These are phyloP conservation scores for Ambrosia hybrid DNA, from an alignment of 140 eudicot genomes.

Conservation along the genomic window DNA sequence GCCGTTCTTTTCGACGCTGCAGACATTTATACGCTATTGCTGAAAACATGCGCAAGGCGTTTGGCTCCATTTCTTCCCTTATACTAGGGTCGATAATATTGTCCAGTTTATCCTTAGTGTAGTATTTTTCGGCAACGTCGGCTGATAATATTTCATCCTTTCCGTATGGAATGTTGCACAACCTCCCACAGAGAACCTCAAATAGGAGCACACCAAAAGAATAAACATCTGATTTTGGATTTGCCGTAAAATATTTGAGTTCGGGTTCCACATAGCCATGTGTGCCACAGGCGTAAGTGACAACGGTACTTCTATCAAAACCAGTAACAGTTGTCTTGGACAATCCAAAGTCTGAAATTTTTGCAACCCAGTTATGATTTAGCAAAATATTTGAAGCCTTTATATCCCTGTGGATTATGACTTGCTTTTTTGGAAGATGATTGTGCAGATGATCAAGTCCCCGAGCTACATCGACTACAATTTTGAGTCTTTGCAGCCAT, in stretches of 20 bases:
- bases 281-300: neutral
- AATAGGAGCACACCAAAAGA: neutral
- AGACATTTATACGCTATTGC: neutral
- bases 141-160: neutral
- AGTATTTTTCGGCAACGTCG: neutral
- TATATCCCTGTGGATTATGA: neutral
- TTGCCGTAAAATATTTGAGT: no score
- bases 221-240: neutral
- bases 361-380: neutral
- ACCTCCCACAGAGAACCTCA: neutral
- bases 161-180: neutral
- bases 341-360: neutral
- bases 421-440: neutral
- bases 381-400: neutral
- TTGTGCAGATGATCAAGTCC: neutral
- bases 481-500: neutral
- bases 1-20: neutral
- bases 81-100: neutral
- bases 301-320: neutral
- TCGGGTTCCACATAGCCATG: neutral
- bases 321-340: neutral
- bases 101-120: neutral
- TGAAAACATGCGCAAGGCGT: neutral
- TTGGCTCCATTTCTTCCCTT: neutral
- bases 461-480: neutral